A percentile compares a stretch with the other conserved stretches of the same genome.
Conservation (phyloP, 176 grass and related monocot species). For the Chrysopogon serrulatus region DNA sequence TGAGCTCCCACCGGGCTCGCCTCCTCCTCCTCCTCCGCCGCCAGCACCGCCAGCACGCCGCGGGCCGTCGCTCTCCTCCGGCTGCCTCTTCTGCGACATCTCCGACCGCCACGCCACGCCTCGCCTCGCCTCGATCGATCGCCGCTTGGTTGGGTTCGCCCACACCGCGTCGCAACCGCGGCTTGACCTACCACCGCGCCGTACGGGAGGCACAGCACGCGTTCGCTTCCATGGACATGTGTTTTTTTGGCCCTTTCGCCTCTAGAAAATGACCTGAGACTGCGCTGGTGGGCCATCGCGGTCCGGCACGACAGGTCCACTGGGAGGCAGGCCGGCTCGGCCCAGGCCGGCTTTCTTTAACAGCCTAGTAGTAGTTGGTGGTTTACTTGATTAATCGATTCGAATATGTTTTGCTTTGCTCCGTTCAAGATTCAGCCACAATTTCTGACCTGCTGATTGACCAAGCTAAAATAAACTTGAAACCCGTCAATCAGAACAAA, state of each 20-base stretch:
- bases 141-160: not conserved
- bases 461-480: not conserved
- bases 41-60: not conserved
- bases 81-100: conserved; percentile 85
- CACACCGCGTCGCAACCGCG: conserved; percentile 16
- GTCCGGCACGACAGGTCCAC: not conserved
- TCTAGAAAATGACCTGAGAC: conserved; percentile 32
- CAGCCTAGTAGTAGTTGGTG: not conserved
- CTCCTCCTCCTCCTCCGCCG: not conserved
- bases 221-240: not conserved
- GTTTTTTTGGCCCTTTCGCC: not conserved
- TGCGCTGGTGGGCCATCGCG: not conserved
- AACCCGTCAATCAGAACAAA: not conserved
- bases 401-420: not conserved
- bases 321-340: not conserved
- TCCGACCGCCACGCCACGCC: not conserved
- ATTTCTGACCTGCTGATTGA: not conserved
- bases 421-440: not conserved
- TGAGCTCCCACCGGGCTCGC: conserved; percentile 20
- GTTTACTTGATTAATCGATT: not conserved
- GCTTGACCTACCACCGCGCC: conserved; percentile 25
- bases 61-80: conserved; percentile 31
- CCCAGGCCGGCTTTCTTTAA: not conserved
- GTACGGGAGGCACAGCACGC: not conserved
- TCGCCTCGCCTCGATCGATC: conserved; percentile 13